Percentiles rank a stretch among this genome's conserved stretches.
Conservation (phyloP, 768 basidiomycete genomes). For the Vararia minispora region DNA sequence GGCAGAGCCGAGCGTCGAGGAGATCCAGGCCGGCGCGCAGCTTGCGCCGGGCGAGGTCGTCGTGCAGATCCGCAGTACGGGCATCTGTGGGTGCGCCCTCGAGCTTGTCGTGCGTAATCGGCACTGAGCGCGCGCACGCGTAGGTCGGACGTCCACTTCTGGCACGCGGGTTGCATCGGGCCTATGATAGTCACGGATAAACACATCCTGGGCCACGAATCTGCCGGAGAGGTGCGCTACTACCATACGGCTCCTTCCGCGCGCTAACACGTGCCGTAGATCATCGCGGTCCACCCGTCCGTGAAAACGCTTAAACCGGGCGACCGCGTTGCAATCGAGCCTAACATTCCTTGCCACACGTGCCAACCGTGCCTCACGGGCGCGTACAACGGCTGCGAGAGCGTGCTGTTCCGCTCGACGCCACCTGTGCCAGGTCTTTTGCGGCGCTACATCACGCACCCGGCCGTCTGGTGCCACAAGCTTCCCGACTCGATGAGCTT, state of each 20-base stretch:
- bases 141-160: slow-evolving; percentile 67
- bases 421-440: slow-evolving; percentile 36
- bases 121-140: background rate
- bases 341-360: slow-evolving; percentile 56
- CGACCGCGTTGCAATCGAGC: slow-evolving; percentile 60
- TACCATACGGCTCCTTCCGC: background rate
- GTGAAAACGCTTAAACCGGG: slow-evolving; percentile 23
- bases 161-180: slow-evolving; percentile 59
- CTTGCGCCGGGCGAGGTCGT: slow-evolving; percentile 42
- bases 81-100: slow-evolving; percentile 50
- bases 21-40: slow-evolving; percentile 5
- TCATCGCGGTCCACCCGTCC: slow-evolving; percentile 5
- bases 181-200: slow-evolving; percentile 64
- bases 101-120: background rate
- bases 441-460: slow-evolving; percentile 12
- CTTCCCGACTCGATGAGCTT: slow-evolving; percentile 51
- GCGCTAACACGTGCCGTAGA: background rate
- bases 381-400: slow-evolving; percentile 48
- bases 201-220: slow-evolving; percentile 42
- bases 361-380: slow-evolving; percentile 56
- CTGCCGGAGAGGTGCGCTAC: slow-evolving; percentile 44
- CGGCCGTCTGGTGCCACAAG: slow-evolving; percentile 36
- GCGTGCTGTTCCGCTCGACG: slow-evolving; percentile 56
- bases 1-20: slow-evolving; percentile 18
- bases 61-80: slow-evolving; percentile 54